Evolutionary conservation across 1,284 basidiomycete genomes (phyloP).

Genomic region (Leucoagaricus sp.): DNA sequence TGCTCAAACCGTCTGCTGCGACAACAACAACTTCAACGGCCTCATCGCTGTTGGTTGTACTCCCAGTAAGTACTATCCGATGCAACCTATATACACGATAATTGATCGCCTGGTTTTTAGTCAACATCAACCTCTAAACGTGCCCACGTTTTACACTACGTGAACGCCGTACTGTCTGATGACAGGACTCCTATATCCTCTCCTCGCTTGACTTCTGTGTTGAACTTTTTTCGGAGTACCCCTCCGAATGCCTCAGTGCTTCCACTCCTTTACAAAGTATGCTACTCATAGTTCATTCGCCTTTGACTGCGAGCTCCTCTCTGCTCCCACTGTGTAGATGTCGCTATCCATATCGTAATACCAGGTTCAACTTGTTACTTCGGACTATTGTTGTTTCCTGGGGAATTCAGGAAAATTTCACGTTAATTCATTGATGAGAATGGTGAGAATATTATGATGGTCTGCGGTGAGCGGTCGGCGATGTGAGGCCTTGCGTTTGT

Average conservation of each 20-base stretch:
- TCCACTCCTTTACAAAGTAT: slow-evolving; percentile 2
- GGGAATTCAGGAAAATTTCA: not conserved
- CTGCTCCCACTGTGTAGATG: not conserved
- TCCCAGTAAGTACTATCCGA: slow-evolving; percentile 37
- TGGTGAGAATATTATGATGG: too few species aligned
- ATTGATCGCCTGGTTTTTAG: slow-evolving; percentile 22
- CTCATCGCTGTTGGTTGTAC: slow-evolving; percentile 45
- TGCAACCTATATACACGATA: not conserved
- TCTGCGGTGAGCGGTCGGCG: too few species aligned
- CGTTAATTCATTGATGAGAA: too few species aligned
- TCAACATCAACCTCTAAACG: slow-evolving; percentile 37
- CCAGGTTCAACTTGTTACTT: not conserved
- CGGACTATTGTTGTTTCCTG: not conserved
- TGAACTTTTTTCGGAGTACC: too few species aligned
- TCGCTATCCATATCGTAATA: slow-evolving; percentile 5
- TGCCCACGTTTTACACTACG: not conserved
- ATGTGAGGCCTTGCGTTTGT: too few species aligned
- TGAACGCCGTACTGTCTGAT: too few species aligned
- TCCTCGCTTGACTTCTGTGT: too few species aligned
- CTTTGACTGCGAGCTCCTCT: slow-evolving; percentile 9
- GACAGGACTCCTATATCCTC: not conserved
- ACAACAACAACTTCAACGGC: slow-evolving; percentile 39
- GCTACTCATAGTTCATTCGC: slow-evolving; percentile 18
- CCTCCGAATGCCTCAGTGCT: slow-evolving; percentile 3
- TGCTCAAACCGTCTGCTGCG: slow-evolving; percentile 46